These are phyloP conservation scores for Annona cherimola DNA, from an alignment of 164 flowering plant genomes.

Conservation along the genomic window DNA sequence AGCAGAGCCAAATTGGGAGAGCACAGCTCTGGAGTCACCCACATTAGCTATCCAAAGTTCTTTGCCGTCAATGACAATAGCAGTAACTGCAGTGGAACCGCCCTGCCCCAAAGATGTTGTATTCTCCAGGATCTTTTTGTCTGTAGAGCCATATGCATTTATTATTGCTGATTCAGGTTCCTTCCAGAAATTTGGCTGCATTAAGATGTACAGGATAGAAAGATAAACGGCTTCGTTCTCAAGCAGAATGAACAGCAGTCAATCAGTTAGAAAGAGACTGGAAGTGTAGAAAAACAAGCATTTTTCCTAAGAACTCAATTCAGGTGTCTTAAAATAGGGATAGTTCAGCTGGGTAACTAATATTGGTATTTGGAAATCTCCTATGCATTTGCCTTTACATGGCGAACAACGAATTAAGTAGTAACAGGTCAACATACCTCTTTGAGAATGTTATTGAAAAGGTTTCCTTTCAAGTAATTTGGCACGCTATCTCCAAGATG, in stretches of 20 bases:
- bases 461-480: slow-evolving; percentile 38
- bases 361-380: neutral
- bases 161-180: slow-evolving; percentile 46
- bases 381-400: neutral
- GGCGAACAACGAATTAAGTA: neutral
- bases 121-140: slow-evolving; percentile 47
- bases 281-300: neutral
- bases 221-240: neutral
- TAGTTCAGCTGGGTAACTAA: neutral
- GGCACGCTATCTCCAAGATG: slow-evolving; percentile 62
- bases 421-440: slow-evolving; percentile 33
- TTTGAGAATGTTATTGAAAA: slow-evolving; percentile 51
- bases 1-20: slow-evolving; percentile 44
- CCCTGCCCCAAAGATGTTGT: slow-evolving; percentile 50
- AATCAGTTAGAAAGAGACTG: neutral
- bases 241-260: neutral
- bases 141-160: slow-evolving; percentile 53
- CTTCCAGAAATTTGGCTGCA: slow-evolving; percentile 57
- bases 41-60: slow-evolving; percentile 58
- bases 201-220: neutral
- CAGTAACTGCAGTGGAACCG: slow-evolving; percentile 77
- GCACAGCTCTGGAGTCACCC: slow-evolving; percentile 68
- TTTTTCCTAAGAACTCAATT: neutral
- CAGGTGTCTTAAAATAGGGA: neutral
- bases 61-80: slow-evolving; percentile 58